Percentiles rank a stretch among this genome's conserved stretches.
Evolutionary conservation across 805 yeast species (phyloP).

Genomic region (Jamesozyma hellenica): DNA sequence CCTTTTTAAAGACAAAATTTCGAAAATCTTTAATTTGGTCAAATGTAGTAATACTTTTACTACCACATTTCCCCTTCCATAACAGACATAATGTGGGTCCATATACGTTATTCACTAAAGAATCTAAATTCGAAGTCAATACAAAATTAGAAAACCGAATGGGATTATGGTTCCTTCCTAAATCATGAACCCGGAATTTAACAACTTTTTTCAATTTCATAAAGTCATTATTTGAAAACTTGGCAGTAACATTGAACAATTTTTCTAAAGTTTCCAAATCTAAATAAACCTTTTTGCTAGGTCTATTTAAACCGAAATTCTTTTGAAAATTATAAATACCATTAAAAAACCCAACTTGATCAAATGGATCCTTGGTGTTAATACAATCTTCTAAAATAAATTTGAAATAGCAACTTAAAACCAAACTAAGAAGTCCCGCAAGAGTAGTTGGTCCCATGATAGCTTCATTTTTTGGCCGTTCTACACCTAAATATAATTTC

Average conservation of each 20-base stretch:
- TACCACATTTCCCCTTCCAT: slow-evolving; percentile 44
- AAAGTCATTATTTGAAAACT: slow-evolving; percentile 33
- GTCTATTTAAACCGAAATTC: slow-evolving; percentile 37
- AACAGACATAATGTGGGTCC: slow-evolving; percentile 31
- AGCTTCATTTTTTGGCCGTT: slow-evolving; percentile 37
- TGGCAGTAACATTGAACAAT: slow-evolving; percentile 39
- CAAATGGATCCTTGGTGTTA: slow-evolving; percentile 74
- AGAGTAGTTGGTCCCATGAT: slow-evolving; percentile 57
- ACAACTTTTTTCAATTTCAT: slow-evolving; percentile 55
- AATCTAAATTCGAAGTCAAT: slow-evolving; percentile 32
- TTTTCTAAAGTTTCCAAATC: slow-evolving; percentile 48
- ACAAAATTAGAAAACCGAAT: slow-evolving; percentile 30
- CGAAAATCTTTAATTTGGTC: slow-evolving; percentile 13
- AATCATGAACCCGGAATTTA: slow-evolving; percentile 64
- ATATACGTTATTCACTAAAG: slow-evolving; percentile 20
- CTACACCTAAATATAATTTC: slow-evolving; percentile 24
- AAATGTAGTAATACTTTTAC: slow-evolving; percentile 20
- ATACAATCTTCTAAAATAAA: slow-evolving; percentile 50
- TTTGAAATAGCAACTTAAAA: slow-evolving; percentile 55
- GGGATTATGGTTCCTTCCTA: slow-evolving; percentile 34
- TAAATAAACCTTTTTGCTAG: slow-evolving; percentile 39
- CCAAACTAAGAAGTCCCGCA: slow-evolving; percentile 69
- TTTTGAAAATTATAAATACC: slow-evolving; percentile 73
- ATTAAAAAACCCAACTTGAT: slow-evolving; percentile 53
- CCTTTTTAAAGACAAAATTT: slow-evolving; percentile 13